Percentiles rank a stretch among this genome's conserved stretches.
phyloP scores from a whole-genome alignment of 331 rosid genomes.

The Ulmus americana region DNA sequence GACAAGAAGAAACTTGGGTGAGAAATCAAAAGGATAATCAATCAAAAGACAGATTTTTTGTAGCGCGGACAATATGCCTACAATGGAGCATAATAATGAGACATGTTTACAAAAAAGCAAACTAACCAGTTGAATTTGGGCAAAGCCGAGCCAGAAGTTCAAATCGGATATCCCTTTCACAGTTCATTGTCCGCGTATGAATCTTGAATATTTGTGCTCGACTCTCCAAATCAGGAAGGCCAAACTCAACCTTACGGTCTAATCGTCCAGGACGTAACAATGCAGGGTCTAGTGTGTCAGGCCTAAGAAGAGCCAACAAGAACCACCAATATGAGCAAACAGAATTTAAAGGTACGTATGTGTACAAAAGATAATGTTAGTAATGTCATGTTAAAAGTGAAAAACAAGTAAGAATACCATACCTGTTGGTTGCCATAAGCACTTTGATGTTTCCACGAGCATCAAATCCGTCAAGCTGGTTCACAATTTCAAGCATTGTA shows the following conservation, averaged over 20 bases:
- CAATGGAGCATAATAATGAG: not conserved
- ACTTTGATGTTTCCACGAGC: conserved; percentile 96
- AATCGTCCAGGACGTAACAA: conserved; percentile 85
- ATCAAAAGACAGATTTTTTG: not conserved
- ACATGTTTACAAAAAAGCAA: not conserved
- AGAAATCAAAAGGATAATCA: conserved; percentile 19
- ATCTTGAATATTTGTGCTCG: conserved; percentile 92
- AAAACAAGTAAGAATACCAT: not conserved
- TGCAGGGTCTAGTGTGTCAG: conserved; percentile 95
- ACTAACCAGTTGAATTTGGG: conserved; percentile 88
- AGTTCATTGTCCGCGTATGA: conserved; percentile 94
- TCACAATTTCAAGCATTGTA: conserved; percentile 95
- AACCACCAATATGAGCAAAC: not conserved
- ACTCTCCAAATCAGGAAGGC: conserved; percentile 96
- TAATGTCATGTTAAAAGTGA: not conserved
- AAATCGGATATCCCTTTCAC: conserved; percentile 86
- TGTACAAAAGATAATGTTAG: not conserved
- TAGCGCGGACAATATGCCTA: not conserved
- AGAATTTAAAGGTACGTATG: not conserved
- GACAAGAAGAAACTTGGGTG: not conserved
- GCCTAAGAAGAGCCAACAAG: conserved; percentile 43
- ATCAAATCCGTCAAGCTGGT: conserved; percentile 96
- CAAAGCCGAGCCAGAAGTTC: conserved; percentile 94
- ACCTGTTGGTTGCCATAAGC: conserved; percentile 97
- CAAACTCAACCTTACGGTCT: conserved; percentile 96